Evolutionary conservation across 176 grass and related monocot genomes (phyloP).

Genomic region (Aegilops tauschii): DNA sequence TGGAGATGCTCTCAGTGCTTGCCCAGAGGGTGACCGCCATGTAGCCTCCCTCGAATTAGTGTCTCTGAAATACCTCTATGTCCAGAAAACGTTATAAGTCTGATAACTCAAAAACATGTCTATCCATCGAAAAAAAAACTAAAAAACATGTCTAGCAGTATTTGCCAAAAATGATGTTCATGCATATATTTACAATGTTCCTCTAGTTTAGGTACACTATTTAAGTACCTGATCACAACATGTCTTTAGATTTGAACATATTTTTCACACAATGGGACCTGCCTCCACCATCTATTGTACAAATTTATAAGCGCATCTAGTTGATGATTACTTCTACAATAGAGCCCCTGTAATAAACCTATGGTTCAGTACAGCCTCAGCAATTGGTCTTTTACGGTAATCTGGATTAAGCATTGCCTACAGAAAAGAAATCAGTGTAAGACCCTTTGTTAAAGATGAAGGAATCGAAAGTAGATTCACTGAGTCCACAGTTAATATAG

Average conservation of each 20-base stretch:
- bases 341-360: constrained; percentile 74
- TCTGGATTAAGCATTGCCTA: constrained; percentile 88
- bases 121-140: too few species aligned
- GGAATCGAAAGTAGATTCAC: neutral
- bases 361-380: constrained; percentile 81
- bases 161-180: neutral
- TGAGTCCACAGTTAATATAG: neutral
- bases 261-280: neutral
- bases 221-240: neutral
- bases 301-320: neutral
- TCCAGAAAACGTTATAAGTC: too few species aligned
- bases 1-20: too few species aligned
- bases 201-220: neutral
- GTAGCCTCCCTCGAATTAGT: too few species aligned
- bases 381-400: constrained; percentile 72
- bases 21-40: too few species aligned
- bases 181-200: neutral
- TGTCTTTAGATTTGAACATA: neutral
- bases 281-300: neutral
- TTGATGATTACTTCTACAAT: constrained; percentile 17
- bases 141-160: neutral
- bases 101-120: too few species aligned
- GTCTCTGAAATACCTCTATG: too few species aligned
- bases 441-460: neutral
- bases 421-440: constrained; percentile 14